These are phyloP conservation scores for Russula sp. DNA, from an alignment of 768 basidiomycete genomes.

Conservation along the genomic window DNA sequence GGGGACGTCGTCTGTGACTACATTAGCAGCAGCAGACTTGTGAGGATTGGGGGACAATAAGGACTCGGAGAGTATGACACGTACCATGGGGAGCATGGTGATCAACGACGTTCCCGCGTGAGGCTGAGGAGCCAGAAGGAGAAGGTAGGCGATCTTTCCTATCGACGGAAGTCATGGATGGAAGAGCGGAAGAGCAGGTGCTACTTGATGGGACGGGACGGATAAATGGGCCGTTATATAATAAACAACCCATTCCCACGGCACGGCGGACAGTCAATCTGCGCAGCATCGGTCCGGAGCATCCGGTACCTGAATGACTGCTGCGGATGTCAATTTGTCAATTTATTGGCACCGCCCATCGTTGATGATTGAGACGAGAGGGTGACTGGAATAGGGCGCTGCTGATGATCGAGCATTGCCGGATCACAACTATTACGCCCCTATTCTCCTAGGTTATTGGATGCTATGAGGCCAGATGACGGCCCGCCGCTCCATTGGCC, in stretches of 20 bases:
- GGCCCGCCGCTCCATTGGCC: too few species aligned
- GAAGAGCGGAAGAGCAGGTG: neutral
- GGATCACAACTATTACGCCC: neutral
- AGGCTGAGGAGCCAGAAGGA: conserved; percentile 8
- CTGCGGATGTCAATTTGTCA: too few species aligned
- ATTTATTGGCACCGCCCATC: too few species aligned
- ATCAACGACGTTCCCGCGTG: conserved; percentile 29
- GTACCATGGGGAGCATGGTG: conserved; percentile 30
- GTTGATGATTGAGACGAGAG: too few species aligned
- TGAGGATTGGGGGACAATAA: conserved; percentile 24
- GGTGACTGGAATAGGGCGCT: too few species aligned
- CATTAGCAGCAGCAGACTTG: conserved; percentile 2
- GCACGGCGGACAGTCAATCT: too few species aligned
- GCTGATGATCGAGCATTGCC: neutral
- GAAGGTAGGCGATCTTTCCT: conserved; percentile 26
- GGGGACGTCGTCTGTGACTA: conserved; percentile 61
- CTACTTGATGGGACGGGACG: neutral
- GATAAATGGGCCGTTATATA: too few species aligned
- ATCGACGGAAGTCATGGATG: conserved; percentile 19
- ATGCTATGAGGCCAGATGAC: too few species aligned
- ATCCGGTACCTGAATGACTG: too few species aligned
- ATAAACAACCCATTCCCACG: neutral
- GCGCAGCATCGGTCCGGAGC: neutral
- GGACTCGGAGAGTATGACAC: conserved; percentile 4
- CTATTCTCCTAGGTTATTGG: neutral